phyloP scores from a whole-genome alignment of 2,329 filamentous ascomycete species.

The Aspergillus sp. region DNA sequence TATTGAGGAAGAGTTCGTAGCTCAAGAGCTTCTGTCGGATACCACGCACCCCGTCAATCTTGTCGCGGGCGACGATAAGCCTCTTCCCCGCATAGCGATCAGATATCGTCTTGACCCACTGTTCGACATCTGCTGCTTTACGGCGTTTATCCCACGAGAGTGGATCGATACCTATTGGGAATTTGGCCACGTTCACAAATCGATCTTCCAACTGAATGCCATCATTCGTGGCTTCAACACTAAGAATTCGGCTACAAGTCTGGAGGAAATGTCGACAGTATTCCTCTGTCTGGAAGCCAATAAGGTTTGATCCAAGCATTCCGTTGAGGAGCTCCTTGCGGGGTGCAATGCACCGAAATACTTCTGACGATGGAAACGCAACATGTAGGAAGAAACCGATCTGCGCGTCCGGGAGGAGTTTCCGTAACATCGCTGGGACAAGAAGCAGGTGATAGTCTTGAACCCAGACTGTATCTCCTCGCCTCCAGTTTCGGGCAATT shows the following conservation, averaged over 20 bases:
- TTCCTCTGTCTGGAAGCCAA: slow-evolving; percentile 91
- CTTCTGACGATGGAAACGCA: slow-evolving; percentile 92
- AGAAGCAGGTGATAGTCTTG: slow-evolving; percentile 94
- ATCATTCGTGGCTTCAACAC: slow-evolving; percentile 84
- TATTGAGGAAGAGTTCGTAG: slow-evolving; percentile 91
- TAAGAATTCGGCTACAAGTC: slow-evolving; percentile 87
- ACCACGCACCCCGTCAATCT: slow-evolving; percentile 88
- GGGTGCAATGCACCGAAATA: slow-evolving; percentile 87
- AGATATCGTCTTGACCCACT: slow-evolving; percentile 77
- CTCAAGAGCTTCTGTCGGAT: slow-evolving; percentile 91
- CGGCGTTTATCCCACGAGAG: slow-evolving; percentile 70
- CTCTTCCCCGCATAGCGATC: slow-evolving; percentile 85
- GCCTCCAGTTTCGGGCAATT: slow-evolving; percentile 89
- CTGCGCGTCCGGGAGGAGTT: slow-evolving; percentile 82
- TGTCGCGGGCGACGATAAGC: slow-evolving; percentile 89
- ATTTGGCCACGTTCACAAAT: slow-evolving; percentile 82
- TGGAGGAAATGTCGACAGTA: slow-evolving; percentile 94
- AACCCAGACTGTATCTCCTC: slow-evolving; percentile 88
- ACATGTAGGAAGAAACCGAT: slow-evolving; percentile 96
- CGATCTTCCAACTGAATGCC: slow-evolving; percentile 89
- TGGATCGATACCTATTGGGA: slow-evolving; percentile 90
- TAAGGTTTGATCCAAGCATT: slow-evolving; percentile 86
- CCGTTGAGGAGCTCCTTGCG: slow-evolving; percentile 86
- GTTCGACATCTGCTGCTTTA: slow-evolving; percentile 68
- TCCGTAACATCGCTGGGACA: slow-evolving; percentile 83